A percentile compares a stretch with the other conserved stretches of the same genome.
Conservation (phyloP, 306 rosid species). For the Cucurbita moschata region DNA sequence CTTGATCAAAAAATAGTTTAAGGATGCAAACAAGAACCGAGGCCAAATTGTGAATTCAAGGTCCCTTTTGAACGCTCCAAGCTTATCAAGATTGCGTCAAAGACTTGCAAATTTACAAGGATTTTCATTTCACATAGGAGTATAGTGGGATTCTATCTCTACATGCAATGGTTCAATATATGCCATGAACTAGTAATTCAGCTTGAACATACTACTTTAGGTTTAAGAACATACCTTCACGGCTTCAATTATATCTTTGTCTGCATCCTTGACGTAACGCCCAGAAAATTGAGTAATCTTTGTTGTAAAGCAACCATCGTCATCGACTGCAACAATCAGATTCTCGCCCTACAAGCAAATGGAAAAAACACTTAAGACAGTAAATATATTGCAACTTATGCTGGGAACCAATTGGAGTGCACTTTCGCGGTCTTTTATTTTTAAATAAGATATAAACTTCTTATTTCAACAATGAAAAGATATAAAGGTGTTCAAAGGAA, state of each 20-base stretch:
- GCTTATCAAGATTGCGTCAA: neutral
- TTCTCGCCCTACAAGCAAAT: slow-evolving; percentile 53
- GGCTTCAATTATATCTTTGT: slow-evolving; percentile 71
- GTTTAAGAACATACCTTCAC: slow-evolving; percentile 39
- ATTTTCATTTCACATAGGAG: neutral
- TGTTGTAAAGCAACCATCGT: slow-evolving; percentile 84
- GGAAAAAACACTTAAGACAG: slow-evolving; percentile 3
- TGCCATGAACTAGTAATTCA: neutral
- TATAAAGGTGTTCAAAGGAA: neutral
- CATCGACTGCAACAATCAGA: slow-evolving; percentile 82
- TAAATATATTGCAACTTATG: neutral
- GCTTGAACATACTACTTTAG: neutral
- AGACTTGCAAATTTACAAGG: neutral
- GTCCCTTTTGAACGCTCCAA: neutral
- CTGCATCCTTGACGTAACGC: slow-evolving; percentile 75
- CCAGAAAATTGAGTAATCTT: slow-evolving; percentile 63
- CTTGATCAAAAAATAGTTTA: neutral
- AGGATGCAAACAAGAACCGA: neutral
- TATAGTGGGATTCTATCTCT: neutral
- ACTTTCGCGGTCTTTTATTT: neutral
- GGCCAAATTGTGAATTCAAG: neutral
- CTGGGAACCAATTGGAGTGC: neutral
- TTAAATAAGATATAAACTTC: neutral
- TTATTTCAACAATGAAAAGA: neutral
- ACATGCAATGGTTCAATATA: neutral